Evolutionary conservation across 495 filamentous ascomycete genomes (phyloP).

Genomic region (Neurospora sp.): DNA sequence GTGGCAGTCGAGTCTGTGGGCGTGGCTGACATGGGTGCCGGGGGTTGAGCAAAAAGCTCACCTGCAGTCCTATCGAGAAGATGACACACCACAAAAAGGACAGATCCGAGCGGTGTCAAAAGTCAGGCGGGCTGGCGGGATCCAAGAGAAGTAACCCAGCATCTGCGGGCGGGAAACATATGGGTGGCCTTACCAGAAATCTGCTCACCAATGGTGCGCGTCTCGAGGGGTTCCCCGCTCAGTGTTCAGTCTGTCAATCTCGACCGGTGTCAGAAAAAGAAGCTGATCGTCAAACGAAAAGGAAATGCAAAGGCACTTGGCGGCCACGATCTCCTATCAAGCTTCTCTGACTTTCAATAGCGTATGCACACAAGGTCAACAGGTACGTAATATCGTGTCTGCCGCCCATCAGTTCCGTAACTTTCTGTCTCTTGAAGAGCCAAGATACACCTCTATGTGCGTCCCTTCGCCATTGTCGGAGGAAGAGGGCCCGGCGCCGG

Average conservation of each 20-base stretch:
- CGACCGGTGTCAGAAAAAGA: not conserved
- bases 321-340: not conserved
- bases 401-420: not conserved
- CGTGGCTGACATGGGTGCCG: not conserved
- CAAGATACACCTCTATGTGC: not conserved
- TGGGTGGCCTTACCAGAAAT: not conserved
- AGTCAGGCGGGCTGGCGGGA: conserved; percentile 1
- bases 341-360: not conserved
- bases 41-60: not conserved
- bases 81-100: conserved; percentile 4
- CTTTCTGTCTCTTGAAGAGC: not conserved
- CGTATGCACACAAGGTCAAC: not conserved
- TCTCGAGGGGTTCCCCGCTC: not conserved
- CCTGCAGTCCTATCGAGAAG: not conserved
- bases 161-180: not conserved
- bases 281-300: not conserved
- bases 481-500: not conserved
- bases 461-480: not conserved
- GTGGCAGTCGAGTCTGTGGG: conserved; percentile 4
- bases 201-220: not conserved
- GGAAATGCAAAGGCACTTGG: not conserved
- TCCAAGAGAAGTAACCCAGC: conserved; percentile 4
- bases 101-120: conserved; percentile 13
- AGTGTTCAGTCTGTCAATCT: not conserved
- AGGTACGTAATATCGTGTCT: not conserved